A percentile compares a stretch with the other conserved stretches of the same genome.
Conservation (phyloP, 805 yeast genomes). For the Candida manassasensis region DNA sequence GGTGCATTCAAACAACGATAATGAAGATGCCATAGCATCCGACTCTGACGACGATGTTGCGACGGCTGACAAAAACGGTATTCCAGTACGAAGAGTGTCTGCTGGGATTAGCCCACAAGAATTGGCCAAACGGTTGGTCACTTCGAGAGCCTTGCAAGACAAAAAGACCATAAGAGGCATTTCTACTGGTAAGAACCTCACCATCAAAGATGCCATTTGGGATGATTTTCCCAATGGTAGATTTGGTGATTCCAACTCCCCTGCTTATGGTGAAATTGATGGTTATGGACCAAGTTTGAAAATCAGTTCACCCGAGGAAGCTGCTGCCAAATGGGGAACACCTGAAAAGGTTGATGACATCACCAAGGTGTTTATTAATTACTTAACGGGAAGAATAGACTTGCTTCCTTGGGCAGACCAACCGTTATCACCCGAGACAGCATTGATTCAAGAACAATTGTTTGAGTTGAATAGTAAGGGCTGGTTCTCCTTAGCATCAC, state of each 20-base stretch:
- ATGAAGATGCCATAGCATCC: constrained; percentile 37
- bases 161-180: constrained; percentile 66
- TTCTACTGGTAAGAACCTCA: constrained; percentile 75
- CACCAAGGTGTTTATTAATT: constrained; percentile 61
- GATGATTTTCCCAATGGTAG: constrained; percentile 96
- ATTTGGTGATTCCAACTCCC: constrained; percentile 91
- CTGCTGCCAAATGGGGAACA: constrained; percentile 73
- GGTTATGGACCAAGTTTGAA: constrained; percentile 94
- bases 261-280: constrained; percentile 97
- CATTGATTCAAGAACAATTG: constrained; percentile 86
- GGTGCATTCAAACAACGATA: constrained; percentile 19
- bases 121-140: constrained; percentile 20
- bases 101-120: constrained; percentile 40
- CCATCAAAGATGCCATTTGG: constrained; percentile 92
- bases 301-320: constrained; percentile 56
- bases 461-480: constrained; percentile 71
- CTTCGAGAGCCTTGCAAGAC: constrained; percentile 23
- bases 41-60: constrained; percentile 29
- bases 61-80: constrained; percentile 23
- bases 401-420: constrained; percentile 91
- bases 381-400: constrained; percentile 68
- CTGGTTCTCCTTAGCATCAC: constrained; percentile 87
- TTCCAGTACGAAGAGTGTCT: constrained; percentile 29
- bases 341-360: constrained; percentile 62
- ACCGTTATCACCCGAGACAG: constrained; percentile 83